Conservation (phyloP, 1,284 basidiomycete genomes). For the Ustilago vetiveriae region DNA sequence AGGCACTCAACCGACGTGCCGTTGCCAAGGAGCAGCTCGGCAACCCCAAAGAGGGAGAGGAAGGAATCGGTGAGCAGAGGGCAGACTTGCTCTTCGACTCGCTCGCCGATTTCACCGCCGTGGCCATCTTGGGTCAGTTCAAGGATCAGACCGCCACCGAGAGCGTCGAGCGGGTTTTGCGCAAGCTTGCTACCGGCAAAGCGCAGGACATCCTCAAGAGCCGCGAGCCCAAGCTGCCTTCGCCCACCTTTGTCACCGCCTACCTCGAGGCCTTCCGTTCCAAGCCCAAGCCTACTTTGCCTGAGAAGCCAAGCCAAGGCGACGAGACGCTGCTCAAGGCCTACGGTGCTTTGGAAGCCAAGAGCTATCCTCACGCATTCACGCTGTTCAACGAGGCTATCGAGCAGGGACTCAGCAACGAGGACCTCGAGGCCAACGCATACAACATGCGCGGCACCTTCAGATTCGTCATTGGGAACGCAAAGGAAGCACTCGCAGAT, state of each 20-base stretch:
- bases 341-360: conserved; percentile 82
- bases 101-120: conserved; percentile 84
- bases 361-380: conserved; percentile 86
- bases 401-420: conserved; percentile 81
- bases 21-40: conserved; percentile 83
- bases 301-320: conserved; percentile 79
- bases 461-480: conserved; percentile 85
- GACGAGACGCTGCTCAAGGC: conserved; percentile 85
- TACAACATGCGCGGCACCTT: conserved; percentile 88
- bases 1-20: conserved; percentile 92
- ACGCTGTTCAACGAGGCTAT: conserved; percentile 85
- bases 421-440: conserved; percentile 82
- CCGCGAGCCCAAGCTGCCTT: conserved; percentile 85
- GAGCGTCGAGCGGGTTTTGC: conserved; percentile 90
- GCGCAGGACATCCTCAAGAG: conserved; percentile 78
- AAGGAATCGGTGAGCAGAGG: conserved; percentile 56
- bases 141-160: conserved; percentile 80
- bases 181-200: conserved; percentile 79
- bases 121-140: conserved; percentile 93
- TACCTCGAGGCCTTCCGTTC: conserved; percentile 97
- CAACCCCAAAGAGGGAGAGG: conserved; percentile 75
- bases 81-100: conserved; percentile 51
- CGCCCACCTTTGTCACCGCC: conserved; percentile 90
- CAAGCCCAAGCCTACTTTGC: conserved; percentile 77
- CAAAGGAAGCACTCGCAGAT: conserved; percentile 84